Percentiles rank a stretch among this genome's conserved stretches.
phyloP scores from a whole-genome alignment of 2,329 filamentous ascomycete genomes.

The Colletotrichum tanaceti region DNA sequence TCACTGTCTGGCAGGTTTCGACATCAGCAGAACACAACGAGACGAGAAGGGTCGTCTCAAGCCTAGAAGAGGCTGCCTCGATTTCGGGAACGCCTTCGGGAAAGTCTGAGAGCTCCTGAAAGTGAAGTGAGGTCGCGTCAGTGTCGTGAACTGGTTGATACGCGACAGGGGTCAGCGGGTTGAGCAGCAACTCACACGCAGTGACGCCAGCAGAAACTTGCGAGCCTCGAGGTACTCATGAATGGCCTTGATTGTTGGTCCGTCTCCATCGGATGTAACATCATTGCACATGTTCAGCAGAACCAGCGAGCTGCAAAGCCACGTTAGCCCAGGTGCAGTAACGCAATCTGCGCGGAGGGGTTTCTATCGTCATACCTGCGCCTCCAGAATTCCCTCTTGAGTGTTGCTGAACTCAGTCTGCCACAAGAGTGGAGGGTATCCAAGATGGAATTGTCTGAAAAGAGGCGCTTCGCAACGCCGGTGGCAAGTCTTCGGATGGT shows the following conservation, averaged over 20 bases:
- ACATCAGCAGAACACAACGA: slow-evolving; percentile 74
- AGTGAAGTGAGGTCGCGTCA: background rate
- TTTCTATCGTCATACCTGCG: slow-evolving; percentile 57
- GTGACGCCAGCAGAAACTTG: slow-evolving; percentile 62
- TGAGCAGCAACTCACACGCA: slow-evolving; percentile 54
- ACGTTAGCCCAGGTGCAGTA: slow-evolving; percentile 8
- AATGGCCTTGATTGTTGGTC: slow-evolving; percentile 59
- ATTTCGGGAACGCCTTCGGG: slow-evolving; percentile 67
- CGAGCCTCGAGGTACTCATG: slow-evolving; percentile 68
- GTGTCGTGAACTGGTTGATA: slow-evolving; percentile 7
- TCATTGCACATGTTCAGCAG: slow-evolving; percentile 63
- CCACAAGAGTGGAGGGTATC: slow-evolving; percentile 51
- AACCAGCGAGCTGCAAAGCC: slow-evolving; percentile 54
- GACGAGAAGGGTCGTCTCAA: slow-evolving; percentile 72
- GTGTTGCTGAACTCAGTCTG: slow-evolving; percentile 51
- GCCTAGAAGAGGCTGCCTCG: slow-evolving; percentile 62
- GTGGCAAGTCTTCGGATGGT: slow-evolving; percentile 61
- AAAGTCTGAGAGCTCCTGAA: slow-evolving; percentile 65
- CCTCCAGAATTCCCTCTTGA: slow-evolving; percentile 63
- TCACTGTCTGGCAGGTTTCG: slow-evolving; percentile 73
- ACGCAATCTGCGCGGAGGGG: background rate
- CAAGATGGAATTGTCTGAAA: slow-evolving; percentile 53
- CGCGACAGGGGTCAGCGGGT: background rate
- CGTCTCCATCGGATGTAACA: slow-evolving; percentile 56
- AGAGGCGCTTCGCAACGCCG: slow-evolving; percentile 61